Base-by-base conservation (phyloP, 163 green algal genomes). In the Prototheca wickerhamii region DNA sequence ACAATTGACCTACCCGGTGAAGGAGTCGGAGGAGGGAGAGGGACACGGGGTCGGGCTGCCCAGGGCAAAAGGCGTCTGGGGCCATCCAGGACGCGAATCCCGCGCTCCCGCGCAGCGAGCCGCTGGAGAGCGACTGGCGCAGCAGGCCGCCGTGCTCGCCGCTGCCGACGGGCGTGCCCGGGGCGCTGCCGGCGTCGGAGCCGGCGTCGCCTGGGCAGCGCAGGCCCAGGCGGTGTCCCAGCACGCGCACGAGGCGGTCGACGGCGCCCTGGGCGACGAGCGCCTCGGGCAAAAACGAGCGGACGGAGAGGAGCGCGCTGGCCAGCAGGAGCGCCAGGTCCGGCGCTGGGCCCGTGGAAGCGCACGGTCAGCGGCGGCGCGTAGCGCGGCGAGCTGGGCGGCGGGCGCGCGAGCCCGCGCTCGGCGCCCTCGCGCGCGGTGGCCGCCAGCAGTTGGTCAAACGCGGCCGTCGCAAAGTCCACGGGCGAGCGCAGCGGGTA, bases 141-240 rank as follows among this genome's bases (percentile, higher is more conserved):
- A 15, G 15, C 42, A 18, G 15, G 42, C 42, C 42, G 15, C 42
- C 42, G 42, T 68, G 23, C 8, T 21, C 54, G 17, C 25, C 51
- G 73, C 90, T 84, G 46, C 88, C 64, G 55, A 91, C 60, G 29
- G 82, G 75, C 73, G 90, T 65, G 1, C 63, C 70, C 25, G 60
- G 76, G 42, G 84, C 85, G 7, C 71, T 74, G 21, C 84, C n/a
- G 44, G 89, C 81, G 55, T 88, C 82, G 21, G 66, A 64, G 25
- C 7, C 20, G 21, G 8, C 2, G 31, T 26, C 43, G 26, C 29
- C 17, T 35, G 20, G 17, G 30, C 17, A 17, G 6, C 40, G 42
- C 1, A 56, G 34, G 21, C 56, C 50, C 8, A 77, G 51, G 23
- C 73, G 59, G 12, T 44, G 31, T 6, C 59, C 68, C 35, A 91